Conservation (phyloP, 164 flowering plant species). For the Litsea cubeba region DNA sequence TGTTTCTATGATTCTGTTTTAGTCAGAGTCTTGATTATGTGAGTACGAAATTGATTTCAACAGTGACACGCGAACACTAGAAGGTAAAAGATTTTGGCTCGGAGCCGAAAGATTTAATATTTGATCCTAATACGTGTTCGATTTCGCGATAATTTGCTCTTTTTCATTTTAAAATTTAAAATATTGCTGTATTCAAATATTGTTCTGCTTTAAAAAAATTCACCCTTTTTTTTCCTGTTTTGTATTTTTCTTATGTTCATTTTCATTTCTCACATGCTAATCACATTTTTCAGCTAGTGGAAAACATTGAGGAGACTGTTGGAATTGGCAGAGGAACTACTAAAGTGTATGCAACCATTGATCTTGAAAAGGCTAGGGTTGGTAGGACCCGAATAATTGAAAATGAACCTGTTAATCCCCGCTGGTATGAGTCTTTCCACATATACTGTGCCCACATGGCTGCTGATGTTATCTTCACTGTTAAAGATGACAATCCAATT, state of each 20-base stretch:
- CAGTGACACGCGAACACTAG: too few species aligned
- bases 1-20: background rate
- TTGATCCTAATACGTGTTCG: too few species aligned
- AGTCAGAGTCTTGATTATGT: background rate
- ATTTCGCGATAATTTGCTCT: too few species aligned
- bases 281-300: constrained; percentile 20
- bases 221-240: too few species aligned
- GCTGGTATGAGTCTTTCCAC: constrained; percentile 65
- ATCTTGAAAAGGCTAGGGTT: constrained; percentile 56
- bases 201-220: too few species aligned
- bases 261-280: background rate
- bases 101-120: too few species aligned
- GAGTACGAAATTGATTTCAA: too few species aligned
- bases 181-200: too few species aligned
- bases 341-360: constrained; percentile 55
- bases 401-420: constrained; percentile 37
- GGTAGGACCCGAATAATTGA: constrained; percentile 49
- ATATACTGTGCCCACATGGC: constrained; percentile 73
- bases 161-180: too few species aligned
- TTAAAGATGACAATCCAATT: constrained; percentile 60
- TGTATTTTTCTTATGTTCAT: background rate
- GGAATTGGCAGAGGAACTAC: constrained; percentile 35
- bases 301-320: constrained; percentile 30
- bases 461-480: constrained; percentile 50
- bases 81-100: too few species aligned